Base-by-base conservation (phyloP, 352 stramenopile genomes). In the Pythium monospermum region DNA sequence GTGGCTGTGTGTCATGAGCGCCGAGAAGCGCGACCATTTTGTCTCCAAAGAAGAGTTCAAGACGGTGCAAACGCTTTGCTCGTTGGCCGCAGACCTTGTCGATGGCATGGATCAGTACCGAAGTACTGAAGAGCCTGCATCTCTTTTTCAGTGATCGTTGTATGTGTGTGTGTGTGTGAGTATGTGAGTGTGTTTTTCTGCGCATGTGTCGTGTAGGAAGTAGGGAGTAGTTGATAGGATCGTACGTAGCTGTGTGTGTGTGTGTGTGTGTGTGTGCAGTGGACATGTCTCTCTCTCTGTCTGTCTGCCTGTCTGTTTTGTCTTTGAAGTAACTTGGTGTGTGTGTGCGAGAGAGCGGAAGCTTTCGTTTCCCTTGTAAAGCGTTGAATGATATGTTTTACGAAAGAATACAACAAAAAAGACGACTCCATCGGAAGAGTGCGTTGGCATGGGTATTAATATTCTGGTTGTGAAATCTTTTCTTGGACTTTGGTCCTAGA, bases 41-140 rank as follows among this genome's bases (percentile, higher is more conserved):
- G 54, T 83, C 36, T 62, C 68, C 4, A 37, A 74, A 31, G 55
- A 73, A 10, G 72, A 86, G 31, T 53, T 68, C 27, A 59, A 51
- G 13, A 68, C 61, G 13, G 76, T 88, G 62, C 49, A 72, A 25
- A 61, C 70, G 21, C 52, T 86, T 19, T 69, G 73, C n/a, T 80
- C 76, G 32, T 66, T 88, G 27, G 73, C 69, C 0, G 71, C 72
- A 13, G 74, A 85, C 46, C 37, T 81, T 4, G 59, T 88, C 32
- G 36, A 71, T n/a, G 22, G 32, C 22, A 47, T 48, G 23, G 21
- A 16, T n/a, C n/a, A n/a, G n/a, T n/a, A n/a, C n/a, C n/a, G n/a
- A n/a, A n/a, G n/a, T 12, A 13, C 39, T n/a, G 55, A 16, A 22
- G 41, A 19, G 15, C 16, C 21, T 49, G 1, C 28, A 41, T n/a